phyloP scores from a whole-genome alignment of 306 rosid genomes.

The Inga oerstediana region DNA sequence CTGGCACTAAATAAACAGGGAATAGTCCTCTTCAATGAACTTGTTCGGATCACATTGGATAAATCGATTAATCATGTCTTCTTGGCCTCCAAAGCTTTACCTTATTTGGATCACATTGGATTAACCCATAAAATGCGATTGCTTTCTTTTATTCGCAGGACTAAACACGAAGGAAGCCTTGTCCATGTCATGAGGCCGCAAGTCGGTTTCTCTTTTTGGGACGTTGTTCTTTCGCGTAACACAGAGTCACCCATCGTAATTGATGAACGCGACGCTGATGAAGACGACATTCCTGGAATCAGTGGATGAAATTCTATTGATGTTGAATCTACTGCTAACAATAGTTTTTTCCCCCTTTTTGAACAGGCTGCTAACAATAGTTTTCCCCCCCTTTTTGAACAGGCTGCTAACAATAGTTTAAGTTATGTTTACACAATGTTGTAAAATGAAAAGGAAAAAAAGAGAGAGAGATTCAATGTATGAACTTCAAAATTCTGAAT shows the following conservation, averaged over 20 bases:
- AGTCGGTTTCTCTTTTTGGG: constrained; percentile 1
- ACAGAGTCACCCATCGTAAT: constrained; percentile 8
- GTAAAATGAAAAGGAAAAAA: too few species aligned
- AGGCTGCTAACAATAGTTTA: too few species aligned
- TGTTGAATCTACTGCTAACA: background rate
- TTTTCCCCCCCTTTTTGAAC: too few species aligned
- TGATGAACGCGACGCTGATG: constrained; percentile 39
- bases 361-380: too few species aligned
- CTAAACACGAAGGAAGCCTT: background rate
- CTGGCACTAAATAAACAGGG: background rate
- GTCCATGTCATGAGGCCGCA: constrained; percentile 22
- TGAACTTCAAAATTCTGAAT: too few species aligned
- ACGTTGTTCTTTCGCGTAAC: constrained; percentile 8
- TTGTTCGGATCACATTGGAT: too few species aligned
- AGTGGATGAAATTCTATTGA: constrained; percentile 39
- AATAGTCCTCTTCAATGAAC: background rate
- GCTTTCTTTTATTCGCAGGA: background rate
- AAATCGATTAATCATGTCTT: background rate
- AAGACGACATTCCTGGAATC: background rate
- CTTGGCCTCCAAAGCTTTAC: background rate
- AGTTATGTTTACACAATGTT: too few species aligned
- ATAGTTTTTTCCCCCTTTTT: too few species aligned
- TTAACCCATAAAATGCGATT: background rate
- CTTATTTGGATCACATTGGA: too few species aligned
- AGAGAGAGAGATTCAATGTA: too few species aligned